A percentile compares a stretch with the other conserved stretches of the same genome.
Conservation (phyloP, 2,329 filamentous ascomycete genomes). For the Ophiostoma fasciatum region DNA sequence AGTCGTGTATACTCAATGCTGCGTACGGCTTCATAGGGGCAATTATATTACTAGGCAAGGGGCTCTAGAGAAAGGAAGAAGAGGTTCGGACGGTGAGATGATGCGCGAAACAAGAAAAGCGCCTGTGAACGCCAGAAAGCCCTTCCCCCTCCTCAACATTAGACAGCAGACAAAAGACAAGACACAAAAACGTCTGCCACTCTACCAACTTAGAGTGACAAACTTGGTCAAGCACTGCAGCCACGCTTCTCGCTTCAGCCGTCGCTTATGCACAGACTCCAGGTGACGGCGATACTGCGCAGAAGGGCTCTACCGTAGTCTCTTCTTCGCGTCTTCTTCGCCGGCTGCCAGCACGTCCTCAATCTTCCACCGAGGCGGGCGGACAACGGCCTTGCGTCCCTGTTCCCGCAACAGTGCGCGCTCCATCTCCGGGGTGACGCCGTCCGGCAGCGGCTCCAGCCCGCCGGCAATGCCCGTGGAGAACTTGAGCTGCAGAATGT, state of each 20-base stretch:
- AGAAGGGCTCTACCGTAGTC: constrained; percentile 15
- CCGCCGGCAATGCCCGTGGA: constrained; percentile 92
- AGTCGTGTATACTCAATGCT: too few relatives aligned
- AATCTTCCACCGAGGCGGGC: constrained; percentile 68
- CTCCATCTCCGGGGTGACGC: constrained; percentile 57
- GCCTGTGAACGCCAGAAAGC: constrained; percentile 7
- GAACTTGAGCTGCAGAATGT: constrained; percentile 88
- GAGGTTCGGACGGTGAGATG: too few relatives aligned
- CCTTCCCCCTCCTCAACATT: too few relatives aligned
- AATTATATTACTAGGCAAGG: too few relatives aligned
- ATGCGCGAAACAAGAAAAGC: constrained; percentile 1
- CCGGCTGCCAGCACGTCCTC: constrained; percentile 59
- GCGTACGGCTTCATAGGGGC: too few relatives aligned
- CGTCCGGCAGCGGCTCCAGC: constrained; percentile 58
- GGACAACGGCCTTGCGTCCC: constrained; percentile 56
- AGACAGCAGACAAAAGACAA: too few relatives aligned
- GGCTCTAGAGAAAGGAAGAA: too few relatives aligned
- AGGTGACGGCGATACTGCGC: constrained; percentile 6
- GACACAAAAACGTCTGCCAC: too few relatives aligned
- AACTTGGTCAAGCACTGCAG: constrained; percentile 6
- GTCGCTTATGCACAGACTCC: constrained; percentile 5
- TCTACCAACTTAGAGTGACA: constrained; percentile 7
- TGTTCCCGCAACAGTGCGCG: constrained; percentile 47
- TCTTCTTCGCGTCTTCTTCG: constrained; percentile 17
- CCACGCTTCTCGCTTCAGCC: constrained; percentile 3